These are phyloP conservation scores for Castanospermum australe DNA, from an alignment of 306 rosid genomes.

Conservation along the genomic window DNA sequence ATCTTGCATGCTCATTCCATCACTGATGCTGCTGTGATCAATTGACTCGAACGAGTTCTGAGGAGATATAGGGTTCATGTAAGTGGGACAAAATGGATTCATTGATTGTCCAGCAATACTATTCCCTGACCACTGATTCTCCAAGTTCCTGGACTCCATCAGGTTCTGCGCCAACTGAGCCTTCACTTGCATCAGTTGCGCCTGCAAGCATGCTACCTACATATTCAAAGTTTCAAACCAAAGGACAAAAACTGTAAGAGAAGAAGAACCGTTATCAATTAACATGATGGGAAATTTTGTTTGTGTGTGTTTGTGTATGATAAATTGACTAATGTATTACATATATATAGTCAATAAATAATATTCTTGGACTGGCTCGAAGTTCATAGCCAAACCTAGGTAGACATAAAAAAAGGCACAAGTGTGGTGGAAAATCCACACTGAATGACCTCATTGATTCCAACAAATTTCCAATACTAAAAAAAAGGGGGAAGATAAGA, in stretches of 20 bases:
- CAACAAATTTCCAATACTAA: neutral
- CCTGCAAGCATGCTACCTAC: constrained; percentile 72
- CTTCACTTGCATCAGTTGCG: constrained; percentile 66
- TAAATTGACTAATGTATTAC: neutral
- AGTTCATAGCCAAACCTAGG: constrained; percentile 11
- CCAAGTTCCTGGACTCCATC: constrained; percentile 35
- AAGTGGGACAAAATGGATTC: constrained; percentile 26
- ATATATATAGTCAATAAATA: neutral
- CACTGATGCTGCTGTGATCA: constrained; percentile 39
- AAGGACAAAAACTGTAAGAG: neutral
- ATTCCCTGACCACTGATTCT: constrained; percentile 40
- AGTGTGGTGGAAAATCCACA: neutral
- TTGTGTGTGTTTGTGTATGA: neutral
- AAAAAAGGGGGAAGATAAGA: neutral
- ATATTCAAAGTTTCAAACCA: neutral
- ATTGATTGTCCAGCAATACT: constrained; percentile 25
- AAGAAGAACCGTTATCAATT: neutral
- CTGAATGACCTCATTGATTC: neutral
- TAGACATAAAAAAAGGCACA: neutral
- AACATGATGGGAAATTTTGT: neutral
- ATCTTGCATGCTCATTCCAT: constrained; percentile 43
- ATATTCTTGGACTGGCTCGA: constrained; percentile 11
- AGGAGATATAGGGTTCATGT: constrained; percentile 60
- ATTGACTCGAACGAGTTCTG: constrained; percentile 65
- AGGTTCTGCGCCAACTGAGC: constrained; percentile 62